phyloP scores from a whole-genome alignment of 306 rosid species.

The Benincasa hispida region DNA sequence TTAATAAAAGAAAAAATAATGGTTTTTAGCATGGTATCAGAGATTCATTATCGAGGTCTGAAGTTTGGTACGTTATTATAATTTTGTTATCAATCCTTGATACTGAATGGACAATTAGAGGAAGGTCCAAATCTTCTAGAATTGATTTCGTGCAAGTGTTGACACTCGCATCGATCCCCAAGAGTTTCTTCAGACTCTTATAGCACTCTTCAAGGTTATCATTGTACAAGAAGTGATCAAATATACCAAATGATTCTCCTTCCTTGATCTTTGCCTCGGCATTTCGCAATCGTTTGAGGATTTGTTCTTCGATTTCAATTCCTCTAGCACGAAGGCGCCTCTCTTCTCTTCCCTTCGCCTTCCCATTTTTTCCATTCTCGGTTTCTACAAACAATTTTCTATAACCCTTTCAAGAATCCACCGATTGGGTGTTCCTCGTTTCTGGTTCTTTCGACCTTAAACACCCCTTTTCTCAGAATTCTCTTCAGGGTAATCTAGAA shows the following conservation, averaged over 20 bases:
- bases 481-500: conserved; percentile 43
- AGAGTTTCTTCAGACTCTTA: conserved; percentile 50
- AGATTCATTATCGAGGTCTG: conserved; percentile 37
- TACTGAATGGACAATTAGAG: conserved; percentile 36
- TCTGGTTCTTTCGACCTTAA: neutral
- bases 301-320: conserved; percentile 88
- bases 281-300: conserved; percentile 64
- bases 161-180: conserved; percentile 52
- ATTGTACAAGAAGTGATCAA: conserved; percentile 56
- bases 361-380: conserved; percentile 20
- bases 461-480: neutral
- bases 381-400: neutral
- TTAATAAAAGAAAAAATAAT: too few relatives aligned
- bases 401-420: neutral
- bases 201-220: conserved; percentile 72
- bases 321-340: conserved; percentile 68
- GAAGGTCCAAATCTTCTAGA: conserved; percentile 44
- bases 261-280: conserved; percentile 74
- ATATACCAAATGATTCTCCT: conserved; percentile 59
- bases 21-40: too few relatives aligned
- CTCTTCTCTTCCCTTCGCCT: conserved; percentile 11
- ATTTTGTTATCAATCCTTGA: conserved; percentile 47
- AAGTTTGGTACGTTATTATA: conserved; percentile 34
- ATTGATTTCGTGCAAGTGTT: conserved; percentile 24
- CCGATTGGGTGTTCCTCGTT: neutral